Evolutionary conservation across 345 rosid genomes (phyloP), one percentile per base, ranked within the genome.

Genomic region (Sonneratia caseolaris): DNA sequence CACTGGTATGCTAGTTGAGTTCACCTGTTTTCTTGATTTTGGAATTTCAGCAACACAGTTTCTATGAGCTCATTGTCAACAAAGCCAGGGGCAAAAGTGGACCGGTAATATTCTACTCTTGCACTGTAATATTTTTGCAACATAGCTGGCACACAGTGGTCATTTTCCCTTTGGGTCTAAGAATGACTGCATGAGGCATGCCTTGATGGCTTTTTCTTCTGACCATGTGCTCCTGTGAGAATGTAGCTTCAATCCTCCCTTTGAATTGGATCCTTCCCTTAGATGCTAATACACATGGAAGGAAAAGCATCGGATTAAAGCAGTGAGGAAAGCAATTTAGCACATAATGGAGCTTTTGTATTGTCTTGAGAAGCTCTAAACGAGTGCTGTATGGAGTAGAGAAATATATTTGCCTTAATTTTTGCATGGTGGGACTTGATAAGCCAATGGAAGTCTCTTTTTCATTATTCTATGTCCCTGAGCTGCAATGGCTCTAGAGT

Each of bases 11-110:
- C 51, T 74, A 27, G 7, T 69, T 47, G 7, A 56, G 74, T 70
- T 68, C 8, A 53, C 38, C 5, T 35, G 37, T 62, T 62, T 37
- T 62, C 37, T 62, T 47, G 51, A 47, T 47, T 47, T 47, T 75
- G 79, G 78, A 75, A 77, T 71, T 85, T 75, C 93, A 96, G 99
- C 98, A 96, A 85, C 99, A 96, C 86, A 92, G 97, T 81, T 96
- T 96, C 82, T 96, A 92, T 61, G 98, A 96, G 84, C 89, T 96
- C 70, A 96, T 96, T 70, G 76, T 96, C 64, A 92, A 92, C 85
- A 96, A 87, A 83, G 99, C 98, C 5, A 89, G 99, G 79, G 99
- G 99, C 66, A 96, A 96, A 88, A 96, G 98, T 88, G 99, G 99
- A 56, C 98, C 99, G 93, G 99, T 91, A 89, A 85, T 10, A 48